These are phyloP conservation scores for Microcyclospora pomicola DNA, from an alignment of 2,329 filamentous ascomycete genomes.

Conservation along the genomic window DNA sequence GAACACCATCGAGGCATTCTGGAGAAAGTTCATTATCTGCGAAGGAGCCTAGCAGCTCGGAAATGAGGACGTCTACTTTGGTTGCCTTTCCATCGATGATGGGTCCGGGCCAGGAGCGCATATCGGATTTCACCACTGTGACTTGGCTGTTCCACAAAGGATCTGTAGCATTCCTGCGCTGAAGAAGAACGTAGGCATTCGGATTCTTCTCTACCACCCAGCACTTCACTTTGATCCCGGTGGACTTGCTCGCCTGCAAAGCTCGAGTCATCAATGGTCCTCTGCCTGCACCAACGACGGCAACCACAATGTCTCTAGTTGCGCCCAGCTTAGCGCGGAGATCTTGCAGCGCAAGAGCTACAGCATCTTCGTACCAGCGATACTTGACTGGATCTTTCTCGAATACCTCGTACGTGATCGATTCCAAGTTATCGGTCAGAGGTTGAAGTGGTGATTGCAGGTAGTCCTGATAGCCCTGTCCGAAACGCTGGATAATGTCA, in stretches of 20 bases:
- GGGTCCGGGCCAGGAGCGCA: conserved; percentile 91
- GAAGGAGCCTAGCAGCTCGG: conserved; percentile 87
- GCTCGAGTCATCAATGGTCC: conserved; percentile 84
- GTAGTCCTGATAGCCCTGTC: conserved; percentile 76
- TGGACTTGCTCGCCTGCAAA: conserved; percentile 61
- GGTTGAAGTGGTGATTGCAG: conserved; percentile 90
- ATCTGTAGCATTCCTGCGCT: conserved; percentile 65
- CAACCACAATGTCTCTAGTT: conserved; percentile 62
- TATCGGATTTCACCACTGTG: conserved; percentile 86
- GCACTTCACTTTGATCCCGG: conserved; percentile 65
- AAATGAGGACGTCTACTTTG: conserved; percentile 83
- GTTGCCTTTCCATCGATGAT: conserved; percentile 39
- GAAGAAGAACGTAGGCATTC: conserved; percentile 86
- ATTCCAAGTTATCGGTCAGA: conserved; percentile 89
- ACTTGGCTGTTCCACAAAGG: conserved; percentile 61
- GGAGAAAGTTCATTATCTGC: conserved; percentile 94
- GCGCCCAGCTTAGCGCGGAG: conserved; percentile 70
- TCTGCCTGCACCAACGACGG: conserved; percentile 84
- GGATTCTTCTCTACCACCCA: conserved; percentile 98
- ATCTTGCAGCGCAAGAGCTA: conserved; percentile 65
- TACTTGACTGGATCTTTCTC: conserved; percentile 98
- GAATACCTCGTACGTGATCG: conserved; percentile 95
- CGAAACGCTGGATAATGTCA: conserved; percentile 50
- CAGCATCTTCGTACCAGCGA: conserved; percentile 80
- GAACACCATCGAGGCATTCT: conserved; percentile 90